Percentiles rank a stretch among this genome's conserved stretches.
phyloP scores from a whole-genome alignment of 1,284 basidiomycete genomes.

The Hymenochaete sp. region DNA sequence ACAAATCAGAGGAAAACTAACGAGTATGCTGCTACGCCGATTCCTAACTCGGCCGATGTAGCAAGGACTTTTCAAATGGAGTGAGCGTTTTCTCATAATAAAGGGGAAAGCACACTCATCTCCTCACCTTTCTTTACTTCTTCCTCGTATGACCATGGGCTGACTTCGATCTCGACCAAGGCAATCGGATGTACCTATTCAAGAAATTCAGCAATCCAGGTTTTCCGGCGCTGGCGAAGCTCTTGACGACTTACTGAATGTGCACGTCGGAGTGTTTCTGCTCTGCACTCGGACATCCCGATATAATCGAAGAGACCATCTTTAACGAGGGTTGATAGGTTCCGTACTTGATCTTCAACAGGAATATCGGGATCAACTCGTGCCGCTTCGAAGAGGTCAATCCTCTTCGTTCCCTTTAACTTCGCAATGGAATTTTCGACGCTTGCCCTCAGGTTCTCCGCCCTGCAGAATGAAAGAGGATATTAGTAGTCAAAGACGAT shows the following conservation, averaged over 20 bases:
- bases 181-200: slow-evolving; percentile 37
- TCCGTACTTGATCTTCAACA: slow-evolving; percentile 30
- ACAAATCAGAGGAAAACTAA: slow-evolving; percentile 19
- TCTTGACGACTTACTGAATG: slow-evolving; percentile 25
- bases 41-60: slow-evolving; percentile 34
- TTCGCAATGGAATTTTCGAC: slow-evolving; percentile 31
- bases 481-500: not conserved
- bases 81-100: slow-evolving; percentile 15
- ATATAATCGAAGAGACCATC: slow-evolving; percentile 41
- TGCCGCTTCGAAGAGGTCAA: slow-evolving; percentile 38
- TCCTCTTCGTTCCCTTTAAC: slow-evolving; percentile 33
- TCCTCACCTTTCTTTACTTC: slow-evolving; percentile 32
- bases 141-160: slow-evolving; percentile 40
- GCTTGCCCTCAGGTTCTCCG: slow-evolving; percentile 34
- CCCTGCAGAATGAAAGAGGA: slow-evolving; percentile 21
- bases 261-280: slow-evolving; percentile 37
- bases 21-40: slow-evolving; percentile 49
- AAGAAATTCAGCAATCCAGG: not conserved
- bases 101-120: not conserved
- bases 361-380: slow-evolving; percentile 27
- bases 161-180: slow-evolving; percentile 47
- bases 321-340: slow-evolving; percentile 24
- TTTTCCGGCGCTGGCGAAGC: not conserved
- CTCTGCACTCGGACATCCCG: slow-evolving; percentile 40
- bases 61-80: slow-evolving; percentile 31